phyloP scores from a whole-genome alignment of 169 alveolate species.

The Eimeria mitis region DNA sequence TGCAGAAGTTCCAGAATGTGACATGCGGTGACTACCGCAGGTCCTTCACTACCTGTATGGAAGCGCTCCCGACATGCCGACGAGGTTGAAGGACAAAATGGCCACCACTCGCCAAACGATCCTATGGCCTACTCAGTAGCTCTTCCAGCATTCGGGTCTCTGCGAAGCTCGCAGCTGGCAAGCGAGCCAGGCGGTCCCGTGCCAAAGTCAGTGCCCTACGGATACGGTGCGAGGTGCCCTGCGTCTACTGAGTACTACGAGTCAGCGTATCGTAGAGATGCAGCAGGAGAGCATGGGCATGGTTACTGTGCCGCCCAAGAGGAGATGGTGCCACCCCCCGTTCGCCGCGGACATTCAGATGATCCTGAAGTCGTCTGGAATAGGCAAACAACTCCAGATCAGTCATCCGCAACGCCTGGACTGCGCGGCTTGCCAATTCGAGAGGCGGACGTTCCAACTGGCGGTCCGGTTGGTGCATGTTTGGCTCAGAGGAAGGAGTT shows the following conservation, averaged over 20 bases:
- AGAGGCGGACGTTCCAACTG: slow-evolving; percentile 29
- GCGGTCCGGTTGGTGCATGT: slow-evolving; percentile 7
- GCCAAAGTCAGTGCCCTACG: slow-evolving; percentile 56
- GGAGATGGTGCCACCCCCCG: slow-evolving; percentile 22
- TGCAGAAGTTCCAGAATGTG: background rate
- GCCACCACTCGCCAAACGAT: slow-evolving; percentile 45
- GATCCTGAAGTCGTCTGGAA: slow-evolving; percentile 29
- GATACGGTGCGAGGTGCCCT: slow-evolving; percentile 53
- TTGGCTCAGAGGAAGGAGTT: slow-evolving; percentile 46
- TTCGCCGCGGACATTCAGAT: slow-evolving; percentile 24
- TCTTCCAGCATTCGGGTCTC: slow-evolving; percentile 38
- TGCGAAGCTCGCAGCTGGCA: slow-evolving; percentile 21
- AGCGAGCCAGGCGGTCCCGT: slow-evolving; percentile 23
- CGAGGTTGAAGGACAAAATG: slow-evolving; percentile 44
- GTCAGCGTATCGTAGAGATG: slow-evolving; percentile 36
- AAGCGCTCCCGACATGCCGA: slow-evolving; percentile 57
- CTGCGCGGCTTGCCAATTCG: slow-evolving; percentile 27
- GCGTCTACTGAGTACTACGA: slow-evolving; percentile 43
- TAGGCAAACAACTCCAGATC: slow-evolving; percentile 53
- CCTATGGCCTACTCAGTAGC: slow-evolving; percentile 41
- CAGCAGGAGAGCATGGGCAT: slow-evolving; percentile 34
- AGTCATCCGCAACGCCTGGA: background rate
- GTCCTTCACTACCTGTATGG: slow-evolving; percentile 53
- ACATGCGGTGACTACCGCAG: slow-evolving; percentile 24
- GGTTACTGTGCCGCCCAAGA: slow-evolving; percentile 15